A percentile compares a stretch with the other conserved stretches of the same genome.
Evolutionary conservation across 306 rosid genomes (phyloP).

Genomic region (Prunus mira): DNA sequence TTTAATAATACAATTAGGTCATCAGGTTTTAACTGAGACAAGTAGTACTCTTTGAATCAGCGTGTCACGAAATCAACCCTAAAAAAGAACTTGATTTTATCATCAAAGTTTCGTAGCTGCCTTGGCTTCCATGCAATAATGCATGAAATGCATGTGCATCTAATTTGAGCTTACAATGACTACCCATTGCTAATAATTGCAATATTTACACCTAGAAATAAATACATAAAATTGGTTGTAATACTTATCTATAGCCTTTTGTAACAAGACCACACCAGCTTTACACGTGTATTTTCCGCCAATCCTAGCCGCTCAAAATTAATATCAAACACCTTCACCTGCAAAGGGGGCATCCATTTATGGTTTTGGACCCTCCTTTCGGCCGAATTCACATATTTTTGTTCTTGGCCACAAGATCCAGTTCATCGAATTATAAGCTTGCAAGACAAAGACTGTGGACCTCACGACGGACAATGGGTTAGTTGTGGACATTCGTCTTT

Average conservation of each 20-base stretch:
- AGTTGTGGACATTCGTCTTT: background rate
- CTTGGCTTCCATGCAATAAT: background rate
- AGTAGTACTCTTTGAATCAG: no score
- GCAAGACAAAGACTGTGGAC: background rate
- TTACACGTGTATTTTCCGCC: background rate
- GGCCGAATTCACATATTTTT: background rate
- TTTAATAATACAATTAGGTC: no score
- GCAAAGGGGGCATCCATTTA: background rate
- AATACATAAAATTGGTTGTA: background rate
- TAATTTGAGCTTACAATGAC: background rate
- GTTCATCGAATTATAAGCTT: background rate
- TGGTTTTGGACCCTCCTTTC: background rate
- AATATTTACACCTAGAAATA: background rate
- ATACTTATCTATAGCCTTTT: background rate
- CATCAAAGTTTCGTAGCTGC: background rate
- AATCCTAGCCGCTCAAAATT: background rate
- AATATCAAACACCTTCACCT: background rate
- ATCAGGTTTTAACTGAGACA: no score
- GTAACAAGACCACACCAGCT: background rate
- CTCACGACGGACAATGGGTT: background rate
- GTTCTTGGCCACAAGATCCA: background rate
- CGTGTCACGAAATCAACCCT: background rate
- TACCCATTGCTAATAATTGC: background rate
- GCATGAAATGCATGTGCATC: background rate
- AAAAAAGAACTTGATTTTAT: background rate